Evolutionary conservation across 805 yeast species (phyloP).

Genomic region (Yarrowia hollandica): DNA sequence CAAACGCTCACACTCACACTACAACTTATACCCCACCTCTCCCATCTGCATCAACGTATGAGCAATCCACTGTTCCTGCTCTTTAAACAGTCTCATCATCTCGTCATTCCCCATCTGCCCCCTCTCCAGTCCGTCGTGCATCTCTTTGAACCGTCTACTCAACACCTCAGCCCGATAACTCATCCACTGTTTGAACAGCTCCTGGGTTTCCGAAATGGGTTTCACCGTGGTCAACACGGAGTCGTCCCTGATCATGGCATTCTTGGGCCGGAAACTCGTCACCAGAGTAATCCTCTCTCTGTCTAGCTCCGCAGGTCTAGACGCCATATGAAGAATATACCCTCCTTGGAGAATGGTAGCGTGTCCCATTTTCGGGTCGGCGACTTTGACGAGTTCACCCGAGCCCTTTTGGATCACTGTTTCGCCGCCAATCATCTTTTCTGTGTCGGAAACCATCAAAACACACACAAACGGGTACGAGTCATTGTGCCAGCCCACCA

Average conservation of each 20-base stretch:
- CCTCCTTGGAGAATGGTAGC: constrained; percentile 6
- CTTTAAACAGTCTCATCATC: not conserved
- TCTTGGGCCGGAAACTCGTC: not conserved
- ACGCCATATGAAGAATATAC: constrained; percentile 11
- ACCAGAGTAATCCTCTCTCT: constrained; percentile 11
- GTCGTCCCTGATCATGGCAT: constrained; percentile 11
- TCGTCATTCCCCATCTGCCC: not conserved
- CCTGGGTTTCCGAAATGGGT: not conserved
- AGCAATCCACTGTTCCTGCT: constrained; percentile 15
- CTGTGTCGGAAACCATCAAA: constrained; percentile 60
- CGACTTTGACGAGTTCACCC: not conserved
- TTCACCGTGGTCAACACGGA: not conserved
- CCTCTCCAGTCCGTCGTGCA: constrained; percentile 8
- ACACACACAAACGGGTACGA: constrained; percentile 68
- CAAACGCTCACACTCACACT: too few species aligned
- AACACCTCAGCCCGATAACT: constrained; percentile 1
- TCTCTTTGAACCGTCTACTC: not conserved
- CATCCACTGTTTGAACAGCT: constrained; percentile 22
- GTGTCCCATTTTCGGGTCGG: constrained; percentile 8
- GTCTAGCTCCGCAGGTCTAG: not conserved
- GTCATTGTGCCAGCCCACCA: constrained; percentile 64
- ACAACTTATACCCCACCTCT: constrained; percentile 11
- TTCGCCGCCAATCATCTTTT: constrained; percentile 38
- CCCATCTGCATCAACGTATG: constrained; percentile 19
- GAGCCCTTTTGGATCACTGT: not conserved